Conservation (phyloP, 2,329 filamentous ascomycete species). For the Aspergillus quadrilineatus region DNA sequence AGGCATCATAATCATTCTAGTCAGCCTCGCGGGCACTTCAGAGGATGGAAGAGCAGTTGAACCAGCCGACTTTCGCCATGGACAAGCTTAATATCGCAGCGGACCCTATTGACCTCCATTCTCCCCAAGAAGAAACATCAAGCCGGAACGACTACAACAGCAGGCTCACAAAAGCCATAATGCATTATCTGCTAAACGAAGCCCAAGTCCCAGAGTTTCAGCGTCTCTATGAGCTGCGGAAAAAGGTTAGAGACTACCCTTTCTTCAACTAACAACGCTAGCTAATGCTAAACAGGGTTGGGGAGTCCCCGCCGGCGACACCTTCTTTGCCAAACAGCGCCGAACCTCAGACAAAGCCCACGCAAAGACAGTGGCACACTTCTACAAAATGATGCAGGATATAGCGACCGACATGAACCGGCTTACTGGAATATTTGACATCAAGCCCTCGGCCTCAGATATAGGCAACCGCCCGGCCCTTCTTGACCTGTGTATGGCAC, state of each 20-base stretch:
- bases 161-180: neutral
- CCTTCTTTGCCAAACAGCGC: constrained; percentile 15
- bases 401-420: constrained; percentile 12
- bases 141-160: neutral
- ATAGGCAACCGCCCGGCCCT: constrained; percentile 25
- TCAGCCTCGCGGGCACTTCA: too few species aligned
- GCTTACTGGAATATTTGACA: constrained; percentile 11
- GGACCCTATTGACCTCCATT: too few species aligned
- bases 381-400: constrained; percentile 13
- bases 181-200: neutral
- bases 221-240: constrained; percentile 6
- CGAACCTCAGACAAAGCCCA: constrained; percentile 9
- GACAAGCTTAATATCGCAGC: too few species aligned
- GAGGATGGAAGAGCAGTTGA: too few species aligned
- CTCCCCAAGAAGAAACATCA: neutral
- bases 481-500: constrained; percentile 58
- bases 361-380: constrained; percentile 3
- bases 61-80: too few species aligned
- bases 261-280: neutral
- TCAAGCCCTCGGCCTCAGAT: neutral
- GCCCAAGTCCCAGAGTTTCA: constrained; percentile 7
- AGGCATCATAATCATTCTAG: too few species aligned
- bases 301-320: constrained; percentile 5
- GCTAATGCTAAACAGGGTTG: constrained; percentile 3
- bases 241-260: neutral